Evolutionary conservation across 1,139 yeast species (phyloP), one percentile per base, ranked within the genome.

Genomic region (Suhomyces taliae): DNA sequence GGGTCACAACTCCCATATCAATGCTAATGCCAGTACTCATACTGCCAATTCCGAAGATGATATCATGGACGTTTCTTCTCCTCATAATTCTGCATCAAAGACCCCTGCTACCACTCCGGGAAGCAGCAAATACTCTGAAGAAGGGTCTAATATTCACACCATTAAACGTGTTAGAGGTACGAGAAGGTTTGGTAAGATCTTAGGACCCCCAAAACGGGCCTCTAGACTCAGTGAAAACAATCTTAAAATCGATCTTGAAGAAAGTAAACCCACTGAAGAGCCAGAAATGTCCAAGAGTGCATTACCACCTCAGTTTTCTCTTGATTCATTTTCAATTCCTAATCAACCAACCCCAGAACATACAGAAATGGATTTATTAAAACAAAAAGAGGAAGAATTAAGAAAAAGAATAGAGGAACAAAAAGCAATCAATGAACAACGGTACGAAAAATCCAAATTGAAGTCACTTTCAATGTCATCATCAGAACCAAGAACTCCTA

Each of bases 151-250:
- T 29, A 51, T 53, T n/a, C 61, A 56, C 39, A 52, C 64, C 12
- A 48, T 66, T 12, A 66, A 66, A 52, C 52, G 66, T 43, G 57
- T 59, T 45, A 52, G 69, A 38, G 67, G 74, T 2, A 58, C 67
- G 2, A 56, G 75, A 50, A 53, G 72, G 44, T 69, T 71, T 47
- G 73, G 75, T 6, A 66, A 62, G 50, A 50, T 63, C 8, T 54
- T 74, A 43, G 79, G 79, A 0, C 76, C 75, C 4, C 78, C 78
- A 1, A 65, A 70, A 52, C 56, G 77, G 37, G 72, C 71, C 4
- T 56, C 66, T 8, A 58, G 65, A 39, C 43, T 54, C n/a, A 53
- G 58, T 38, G 62, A 55, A 27, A 48, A 47, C 10, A 43, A 50
- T 24, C 34, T 36, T 10, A 46, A 36, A 9, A 19, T 29, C 7